A percentile compares a stretch with the other conserved stretches of the same genome.
Evolutionary conservation across 257 asterid genomes (phyloP).

Genomic region (Lycium ferocissimum): DNA sequence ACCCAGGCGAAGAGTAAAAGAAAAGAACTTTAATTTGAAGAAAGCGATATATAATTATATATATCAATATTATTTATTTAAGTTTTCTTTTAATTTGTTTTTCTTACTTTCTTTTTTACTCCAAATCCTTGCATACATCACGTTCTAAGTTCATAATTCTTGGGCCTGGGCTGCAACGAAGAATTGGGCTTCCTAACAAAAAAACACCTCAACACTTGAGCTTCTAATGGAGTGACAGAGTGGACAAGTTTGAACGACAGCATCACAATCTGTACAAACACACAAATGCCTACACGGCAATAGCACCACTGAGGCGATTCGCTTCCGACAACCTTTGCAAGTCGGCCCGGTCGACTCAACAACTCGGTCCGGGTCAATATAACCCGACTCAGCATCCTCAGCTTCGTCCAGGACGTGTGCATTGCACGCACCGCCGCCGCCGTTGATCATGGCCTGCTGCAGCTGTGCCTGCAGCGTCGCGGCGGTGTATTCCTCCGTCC

Average conservation of each 20-base stretch:
- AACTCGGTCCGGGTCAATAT: slow-evolving; percentile 58
- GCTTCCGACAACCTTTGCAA: slow-evolving; percentile 48
- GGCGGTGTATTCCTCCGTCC: slow-evolving; percentile 48
- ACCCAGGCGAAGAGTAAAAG: no score
- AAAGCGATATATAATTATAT: neutral
- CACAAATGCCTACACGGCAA: slow-evolving; percentile 61
- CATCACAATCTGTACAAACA: slow-evolving; percentile 47
- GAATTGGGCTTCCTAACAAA: slow-evolving; percentile 36
- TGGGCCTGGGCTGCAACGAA: neutral
- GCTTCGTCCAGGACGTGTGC: slow-evolving; percentile 38
- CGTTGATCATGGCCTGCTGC: slow-evolving; percentile 45
- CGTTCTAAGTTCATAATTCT: neutral
- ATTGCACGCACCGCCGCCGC: slow-evolving; percentile 30
- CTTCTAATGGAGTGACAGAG: slow-evolving; percentile 45
- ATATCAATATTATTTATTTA: neutral
- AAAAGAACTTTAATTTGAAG: neutral
- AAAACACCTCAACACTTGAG: slow-evolving; percentile 51
- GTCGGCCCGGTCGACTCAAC: slow-evolving; percentile 42
- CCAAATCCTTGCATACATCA: neutral
- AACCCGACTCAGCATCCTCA: slow-evolving; percentile 61
- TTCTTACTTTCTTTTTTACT: neutral
- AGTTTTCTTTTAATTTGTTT: neutral
- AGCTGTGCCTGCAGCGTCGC: slow-evolving; percentile 53
- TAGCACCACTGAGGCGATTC: slow-evolving; percentile 52
- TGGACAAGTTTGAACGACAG: slow-evolving; percentile 52